These are phyloP conservation scores for Talaromyces islandicus DNA, from an alignment of 2,329 filamentous ascomycete species.

Conservation along the genomic window DNA sequence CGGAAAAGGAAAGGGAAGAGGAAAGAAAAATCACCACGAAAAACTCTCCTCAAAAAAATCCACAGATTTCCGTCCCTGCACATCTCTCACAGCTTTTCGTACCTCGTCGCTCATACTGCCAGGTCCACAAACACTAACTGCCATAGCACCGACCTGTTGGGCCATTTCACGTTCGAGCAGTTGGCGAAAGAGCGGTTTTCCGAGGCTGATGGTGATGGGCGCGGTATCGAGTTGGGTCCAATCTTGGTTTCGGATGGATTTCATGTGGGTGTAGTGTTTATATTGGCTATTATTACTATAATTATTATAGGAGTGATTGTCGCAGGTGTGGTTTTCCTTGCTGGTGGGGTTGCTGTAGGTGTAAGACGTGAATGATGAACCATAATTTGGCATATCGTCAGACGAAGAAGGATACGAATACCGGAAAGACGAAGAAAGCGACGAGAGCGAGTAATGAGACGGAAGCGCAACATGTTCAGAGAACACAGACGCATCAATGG, in stretches of 20 bases:
- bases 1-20: neutral
- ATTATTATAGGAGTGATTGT: neutral
- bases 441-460: neutral
- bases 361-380: neutral
- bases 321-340: neutral
- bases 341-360: neutral
- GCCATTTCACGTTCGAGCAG: constrained; percentile 62
- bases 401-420: neutral
- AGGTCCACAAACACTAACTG: constrained; percentile 68
- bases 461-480: neutral
- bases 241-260: constrained; percentile 2
- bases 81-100: constrained; percentile 55
- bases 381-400: neutral
- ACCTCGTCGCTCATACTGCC: constrained; percentile 67
- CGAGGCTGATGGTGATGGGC: constrained; percentile 7
- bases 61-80: constrained; percentile 53
- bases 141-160: constrained; percentile 74
- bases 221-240: constrained; percentile 8
- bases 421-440: neutral
- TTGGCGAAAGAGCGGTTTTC: constrained; percentile 8
- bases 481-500: neutral
- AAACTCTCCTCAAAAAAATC: constrained; percentile 73
- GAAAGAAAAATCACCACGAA: constrained; percentile 22
- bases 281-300: neutral
- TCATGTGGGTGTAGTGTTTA: neutral